Percentiles rank a stretch among this genome's conserved stretches.
Evolutionary conservation across 78 protist species (phyloP).

Genomic region (Dictyostelium brefeldianum): DNA sequence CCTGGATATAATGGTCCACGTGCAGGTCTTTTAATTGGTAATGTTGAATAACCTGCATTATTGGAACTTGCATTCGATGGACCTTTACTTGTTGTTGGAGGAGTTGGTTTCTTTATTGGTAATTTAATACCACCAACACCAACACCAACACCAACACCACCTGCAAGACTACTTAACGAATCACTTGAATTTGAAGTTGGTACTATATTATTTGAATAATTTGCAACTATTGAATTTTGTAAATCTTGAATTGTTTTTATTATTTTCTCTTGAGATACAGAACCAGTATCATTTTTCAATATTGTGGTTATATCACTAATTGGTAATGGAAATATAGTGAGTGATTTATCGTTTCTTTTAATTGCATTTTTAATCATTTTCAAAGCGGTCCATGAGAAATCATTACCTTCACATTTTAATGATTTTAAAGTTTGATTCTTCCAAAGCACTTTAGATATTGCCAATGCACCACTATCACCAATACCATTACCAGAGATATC

Average conservation of each 20-base stretch:
- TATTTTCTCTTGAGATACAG: slow-evolving; percentile 13
- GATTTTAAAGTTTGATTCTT: slow-evolving; percentile 61
- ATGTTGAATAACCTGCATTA: not conserved
- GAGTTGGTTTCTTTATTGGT: not conserved
- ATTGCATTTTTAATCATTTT: slow-evolving; percentile 60
- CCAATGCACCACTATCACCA: slow-evolving; percentile 74
- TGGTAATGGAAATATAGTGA: slow-evolving; percentile 48
- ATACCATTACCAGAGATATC: slow-evolving; percentile 59
- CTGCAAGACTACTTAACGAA: not conserved
- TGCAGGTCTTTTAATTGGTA: slow-evolving; percentile 38
- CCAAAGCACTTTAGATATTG: slow-evolving; percentile 52
- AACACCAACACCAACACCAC: not conserved
- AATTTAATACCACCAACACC: not conserved
- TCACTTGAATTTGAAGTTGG: not conserved
- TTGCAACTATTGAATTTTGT: slow-evolving; percentile 1
- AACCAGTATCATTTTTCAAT: slow-evolving; percentile 22
- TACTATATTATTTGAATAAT: not conserved
- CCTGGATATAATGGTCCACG: slow-evolving; percentile 80
- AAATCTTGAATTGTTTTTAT: slow-evolving; percentile 31
- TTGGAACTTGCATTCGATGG: not conserved
- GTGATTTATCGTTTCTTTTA: slow-evolving; percentile 41
- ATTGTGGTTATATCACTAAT: slow-evolving; percentile 21
- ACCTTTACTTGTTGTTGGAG: not conserved
- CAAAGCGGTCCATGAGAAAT: slow-evolving; percentile 34
- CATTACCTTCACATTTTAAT: slow-evolving; percentile 66